Evolutionary conservation across 176 grass and related monocot genomes (phyloP).

Genomic region (Aegilops speltoides): DNA sequence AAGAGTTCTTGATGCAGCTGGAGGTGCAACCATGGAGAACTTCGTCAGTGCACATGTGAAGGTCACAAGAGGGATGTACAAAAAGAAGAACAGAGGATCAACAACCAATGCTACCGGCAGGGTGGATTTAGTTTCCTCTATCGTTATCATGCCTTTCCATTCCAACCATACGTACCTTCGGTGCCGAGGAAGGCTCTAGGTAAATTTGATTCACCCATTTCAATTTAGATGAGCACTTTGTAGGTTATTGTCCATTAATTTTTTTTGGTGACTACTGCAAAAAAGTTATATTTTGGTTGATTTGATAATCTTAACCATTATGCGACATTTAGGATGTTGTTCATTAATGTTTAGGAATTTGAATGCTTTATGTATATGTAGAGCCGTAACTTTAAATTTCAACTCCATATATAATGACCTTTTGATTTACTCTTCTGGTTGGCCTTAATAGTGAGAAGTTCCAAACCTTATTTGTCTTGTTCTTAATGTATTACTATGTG

Average conservation of each 20-base stretch:
- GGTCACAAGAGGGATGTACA: slow-evolving; percentile 57
- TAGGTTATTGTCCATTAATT: no score
- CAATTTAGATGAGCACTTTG: no score
- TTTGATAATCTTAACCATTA: no score
- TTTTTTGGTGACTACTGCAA: no score
- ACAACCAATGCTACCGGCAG: slow-evolving; percentile 15
- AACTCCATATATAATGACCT: no score
- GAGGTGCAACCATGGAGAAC: slow-evolving; percentile 84
- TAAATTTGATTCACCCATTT: slow-evolving; percentile 16
- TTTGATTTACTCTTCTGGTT: no score
- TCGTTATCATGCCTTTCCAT: no score
- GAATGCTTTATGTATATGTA: not conserved
- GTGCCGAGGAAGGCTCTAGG: slow-evolving; percentile 2
- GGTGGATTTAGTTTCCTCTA: not conserved
- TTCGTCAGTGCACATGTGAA: slow-evolving; percentile 80
- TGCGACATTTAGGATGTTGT: not conserved
- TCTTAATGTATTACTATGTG: no score
- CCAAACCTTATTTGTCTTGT: no score
- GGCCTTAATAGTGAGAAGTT: no score
- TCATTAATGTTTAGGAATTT: not conserved
- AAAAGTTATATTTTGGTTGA: no score
- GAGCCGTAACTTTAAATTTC: not conserved
- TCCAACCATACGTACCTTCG: no score
- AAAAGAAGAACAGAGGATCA: slow-evolving; percentile 40
- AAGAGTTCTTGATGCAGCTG: slow-evolving; percentile 71